Evolutionary conservation across 2,329 filamentous ascomycete species (phyloP).

Genomic region (Penicillium olsonii): DNA sequence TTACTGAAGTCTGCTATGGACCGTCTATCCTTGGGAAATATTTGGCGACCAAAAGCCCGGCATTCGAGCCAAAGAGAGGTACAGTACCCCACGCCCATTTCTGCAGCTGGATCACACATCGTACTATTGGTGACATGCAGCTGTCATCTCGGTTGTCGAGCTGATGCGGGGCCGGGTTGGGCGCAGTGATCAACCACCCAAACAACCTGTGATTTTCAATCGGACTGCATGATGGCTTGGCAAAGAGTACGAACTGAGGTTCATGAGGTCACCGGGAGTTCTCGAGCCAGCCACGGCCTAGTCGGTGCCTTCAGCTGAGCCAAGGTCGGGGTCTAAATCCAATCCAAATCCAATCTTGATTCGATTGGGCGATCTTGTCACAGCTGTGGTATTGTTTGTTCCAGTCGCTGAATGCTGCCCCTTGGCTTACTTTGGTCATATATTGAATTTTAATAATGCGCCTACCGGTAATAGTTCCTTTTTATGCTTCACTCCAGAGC

Average conservation of each 20-base stretch:
- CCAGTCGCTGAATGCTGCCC: neutral
- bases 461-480: neutral
- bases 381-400: neutral
- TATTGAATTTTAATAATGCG: neutral
- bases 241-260: neutral
- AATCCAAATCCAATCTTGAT: neutral
- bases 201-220: neutral
- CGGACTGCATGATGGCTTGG: conserved; percentile 1
- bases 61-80: neutral
- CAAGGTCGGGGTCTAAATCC: neutral
- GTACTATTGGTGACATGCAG: neutral
- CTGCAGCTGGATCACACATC: neutral
- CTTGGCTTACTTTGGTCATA: neutral
- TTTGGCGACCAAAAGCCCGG: neutral
- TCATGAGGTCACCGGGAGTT: neutral
- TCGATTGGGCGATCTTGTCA: neutral
- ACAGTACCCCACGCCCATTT: neutral
- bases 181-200: neutral
- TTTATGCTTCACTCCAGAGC: too few relatives aligned
- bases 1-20: neutral
- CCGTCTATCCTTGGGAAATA: neutral
- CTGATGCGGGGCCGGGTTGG: neutral
- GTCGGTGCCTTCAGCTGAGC: neutral
- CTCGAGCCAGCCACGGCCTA: neutral
- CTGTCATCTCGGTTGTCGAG: neutral